A percentile compares a stretch with the other conserved stretches of the same genome.
Evolutionary conservation across 139 green algal genomes (phyloP).

Genomic region (Chlamydomonas sp.): DNA sequence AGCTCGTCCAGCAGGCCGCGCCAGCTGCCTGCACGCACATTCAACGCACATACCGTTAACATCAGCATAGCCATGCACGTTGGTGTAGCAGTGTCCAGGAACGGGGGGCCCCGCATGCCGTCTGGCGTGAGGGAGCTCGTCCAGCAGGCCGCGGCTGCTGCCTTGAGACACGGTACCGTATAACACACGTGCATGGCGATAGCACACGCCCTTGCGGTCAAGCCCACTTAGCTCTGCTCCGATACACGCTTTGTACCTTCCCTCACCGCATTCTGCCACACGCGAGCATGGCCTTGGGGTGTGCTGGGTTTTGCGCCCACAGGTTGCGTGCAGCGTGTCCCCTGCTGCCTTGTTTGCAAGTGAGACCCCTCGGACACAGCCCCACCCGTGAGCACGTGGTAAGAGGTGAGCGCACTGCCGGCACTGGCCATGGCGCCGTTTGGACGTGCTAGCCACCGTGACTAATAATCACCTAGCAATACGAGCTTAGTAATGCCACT

Average conservation of each 20-base stretch:
- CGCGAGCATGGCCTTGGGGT: too few relatives aligned
- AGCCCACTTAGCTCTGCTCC: neutral
- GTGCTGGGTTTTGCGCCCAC: too few relatives aligned
- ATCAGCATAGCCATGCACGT: neutral
- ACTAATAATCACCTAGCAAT: neutral
- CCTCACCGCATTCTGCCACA: too few relatives aligned
- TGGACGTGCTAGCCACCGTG: neutral
- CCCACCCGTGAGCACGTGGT: too few relatives aligned
- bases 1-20: constrained; percentile 23
- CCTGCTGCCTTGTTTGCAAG: too few relatives aligned
- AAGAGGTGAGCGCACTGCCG: too few relatives aligned
- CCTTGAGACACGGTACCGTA: neutral
- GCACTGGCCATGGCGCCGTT: too few relatives aligned
- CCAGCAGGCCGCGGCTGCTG: neutral
- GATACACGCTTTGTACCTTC: too few relatives aligned
- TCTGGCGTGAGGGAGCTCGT: too few relatives aligned
- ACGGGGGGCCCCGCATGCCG: neutral
- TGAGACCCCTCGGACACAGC: too few relatives aligned
- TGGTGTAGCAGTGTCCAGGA: neutral
- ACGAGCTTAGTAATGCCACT: neutral
- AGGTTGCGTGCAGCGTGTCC: too few relatives aligned
- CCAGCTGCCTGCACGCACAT: constrained; percentile 20
- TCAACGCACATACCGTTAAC: neutral
- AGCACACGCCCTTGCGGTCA: neutral
- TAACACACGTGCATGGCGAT: neutral